Evolutionary conservation across 2,329 filamentous ascomycete genomes (phyloP), one percentile per base, ranked within the genome.

Genomic region (Periconia digitata): DNA sequence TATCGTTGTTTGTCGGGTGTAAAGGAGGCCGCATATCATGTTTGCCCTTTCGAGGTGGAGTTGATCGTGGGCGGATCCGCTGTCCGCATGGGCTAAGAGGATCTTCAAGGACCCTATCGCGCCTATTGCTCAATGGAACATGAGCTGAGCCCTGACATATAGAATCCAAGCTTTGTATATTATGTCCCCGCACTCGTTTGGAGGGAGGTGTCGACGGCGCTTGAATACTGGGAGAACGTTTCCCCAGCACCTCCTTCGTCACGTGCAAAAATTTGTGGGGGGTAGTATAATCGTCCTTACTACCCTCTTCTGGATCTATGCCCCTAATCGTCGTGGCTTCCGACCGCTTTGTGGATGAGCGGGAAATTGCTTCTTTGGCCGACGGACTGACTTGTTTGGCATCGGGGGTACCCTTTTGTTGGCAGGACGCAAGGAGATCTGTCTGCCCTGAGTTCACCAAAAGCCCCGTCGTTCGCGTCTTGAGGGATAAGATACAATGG

Each of bases 71-170:
- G 27, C 27, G 15, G 13, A n/a, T 37, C 37, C 40, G 35, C 7
- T 41, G 27, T 13, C 18, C 24, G 39, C 49, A 50, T 7, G 55
- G 55, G 43, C 55, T 58, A 2, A 39, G 45, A 16, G 55, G 50
- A 24, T 58, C 51, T 24, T 47, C 21, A 8, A 53, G 37, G 13
- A 55, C 23, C 37, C 50, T 38, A n/a, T 29, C 6, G 34, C 43
- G 53, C 23, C 47, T 47, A 23, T 37, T 47, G 12, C 45, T 50
- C 8, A 22, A 29, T 18, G 42, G 47, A 13, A 32, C 27, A 13
- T 10, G 10, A 32, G n/a, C 27, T 32, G 27, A 27, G 40, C 38
- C 32, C 27, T 21, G 3, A 37, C 16, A n/a, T 16, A 40, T 7
- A 8, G 21, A 13, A n/a, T 27, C 17, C 21, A 12, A 32, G 27